Evolutionary conservation across 2,329 filamentous ascomycete genomes (phyloP).

Genomic region (Ophiocordyceps robertsii): DNA sequence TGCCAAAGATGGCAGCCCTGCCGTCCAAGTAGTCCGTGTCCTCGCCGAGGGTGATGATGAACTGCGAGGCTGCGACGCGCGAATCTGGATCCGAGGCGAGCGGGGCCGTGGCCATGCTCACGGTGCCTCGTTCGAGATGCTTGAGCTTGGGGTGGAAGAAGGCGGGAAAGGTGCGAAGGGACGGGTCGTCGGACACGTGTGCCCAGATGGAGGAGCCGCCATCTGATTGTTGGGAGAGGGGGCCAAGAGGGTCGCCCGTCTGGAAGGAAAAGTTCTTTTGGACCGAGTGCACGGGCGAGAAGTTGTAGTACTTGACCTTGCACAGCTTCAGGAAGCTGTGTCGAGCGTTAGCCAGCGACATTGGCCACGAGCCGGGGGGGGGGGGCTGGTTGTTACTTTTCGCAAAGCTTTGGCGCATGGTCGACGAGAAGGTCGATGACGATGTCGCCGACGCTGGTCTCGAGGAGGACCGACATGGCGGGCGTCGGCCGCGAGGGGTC

Average conservation of each 20-base stretch:
- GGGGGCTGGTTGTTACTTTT: constrained; percentile 60
- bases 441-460: constrained; percentile 87
- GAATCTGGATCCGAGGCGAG: constrained; percentile 64
- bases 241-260: constrained; percentile 86
- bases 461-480: constrained; percentile 79
- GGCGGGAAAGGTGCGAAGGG: constrained; percentile 68
- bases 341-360: constrained; percentile 32
- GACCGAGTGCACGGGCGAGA: constrained; percentile 78
- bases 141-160: constrained; percentile 78
- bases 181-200: constrained; percentile 49
- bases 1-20: constrained; percentile 89
- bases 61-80: constrained; percentile 78
- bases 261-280: constrained; percentile 96
- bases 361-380: not conserved
- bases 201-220: constrained; percentile 93
- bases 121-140: constrained; percentile 77
- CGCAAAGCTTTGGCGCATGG: constrained; percentile 79
- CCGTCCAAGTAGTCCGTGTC: constrained; percentile 84
- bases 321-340: constrained; percentile 92
- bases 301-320: constrained; percentile 99
- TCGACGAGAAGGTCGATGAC: constrained; percentile 87
- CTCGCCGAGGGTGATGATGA: constrained; percentile 82
- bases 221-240: constrained; percentile 71
- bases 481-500: not conserved
- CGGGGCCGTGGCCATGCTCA: constrained; percentile 92